Conservation (phyloP, 306 rosid genomes). For the Cicer chorassanicum region DNA sequence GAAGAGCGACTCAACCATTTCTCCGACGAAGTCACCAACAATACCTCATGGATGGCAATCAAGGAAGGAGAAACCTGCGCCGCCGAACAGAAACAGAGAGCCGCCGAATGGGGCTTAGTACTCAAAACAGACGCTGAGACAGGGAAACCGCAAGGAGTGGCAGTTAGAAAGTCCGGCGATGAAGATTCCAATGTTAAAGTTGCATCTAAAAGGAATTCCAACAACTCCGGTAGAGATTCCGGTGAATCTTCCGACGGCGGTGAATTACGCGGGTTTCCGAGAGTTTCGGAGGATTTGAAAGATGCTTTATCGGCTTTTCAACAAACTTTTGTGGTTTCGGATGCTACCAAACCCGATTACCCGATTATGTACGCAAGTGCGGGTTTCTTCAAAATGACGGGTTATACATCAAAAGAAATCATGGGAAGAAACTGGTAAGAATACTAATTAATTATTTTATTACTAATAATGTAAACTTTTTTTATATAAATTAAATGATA, state of each 20-base stretch:
- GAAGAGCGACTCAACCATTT: conserved; percentile 42
- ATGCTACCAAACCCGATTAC: conserved; percentile 88
- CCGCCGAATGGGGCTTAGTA: conserved; percentile 95
- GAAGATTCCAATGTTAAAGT: conserved; percentile 54
- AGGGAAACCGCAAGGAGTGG: conserved; percentile 82
- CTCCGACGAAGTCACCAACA: conserved; percentile 48
- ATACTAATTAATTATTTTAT: background rate
- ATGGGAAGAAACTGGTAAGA: conserved; percentile 84
- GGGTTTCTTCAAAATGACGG: conserved; percentile 96
- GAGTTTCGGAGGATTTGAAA: conserved; percentile 75
- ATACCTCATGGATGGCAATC: conserved; percentile 93
- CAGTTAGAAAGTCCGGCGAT: conserved; percentile 70
- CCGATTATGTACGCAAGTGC: conserved; percentile 95
- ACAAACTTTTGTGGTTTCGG: conserved; percentile 92
- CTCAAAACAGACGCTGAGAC: conserved; percentile 80
- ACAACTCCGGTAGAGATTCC: conserved; percentile 69
- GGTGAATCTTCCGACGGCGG: conserved; percentile 69
- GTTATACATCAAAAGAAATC: conserved; percentile 87
- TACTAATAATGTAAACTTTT: background rate
- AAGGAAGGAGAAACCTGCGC: conserved; percentile 53
- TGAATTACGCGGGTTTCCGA: conserved; percentile 63
- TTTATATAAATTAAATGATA: no score
- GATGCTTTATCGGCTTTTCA: conserved; percentile 86
- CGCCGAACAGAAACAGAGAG: conserved; percentile 75
- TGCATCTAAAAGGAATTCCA: conserved; percentile 56